Evolutionary conservation across 73 alveolate genomes (phyloP).

Genomic region (Uronychia binucleata): DNA sequence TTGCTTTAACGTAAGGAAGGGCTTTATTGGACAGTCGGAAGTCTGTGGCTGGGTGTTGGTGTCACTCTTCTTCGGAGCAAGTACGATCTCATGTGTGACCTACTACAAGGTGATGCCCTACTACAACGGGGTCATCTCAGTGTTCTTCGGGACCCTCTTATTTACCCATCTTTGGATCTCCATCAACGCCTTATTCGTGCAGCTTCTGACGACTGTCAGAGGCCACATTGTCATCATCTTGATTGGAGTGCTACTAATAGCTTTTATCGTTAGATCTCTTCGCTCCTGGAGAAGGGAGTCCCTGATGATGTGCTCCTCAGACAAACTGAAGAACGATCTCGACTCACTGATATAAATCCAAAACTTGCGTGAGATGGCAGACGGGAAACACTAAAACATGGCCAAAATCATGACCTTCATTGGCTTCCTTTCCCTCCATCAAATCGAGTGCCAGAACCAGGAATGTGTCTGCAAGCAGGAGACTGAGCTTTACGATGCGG

Average conservation of each 20-base stretch:
- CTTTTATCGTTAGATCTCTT: constrained; percentile 11
- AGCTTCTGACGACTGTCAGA: neutral
- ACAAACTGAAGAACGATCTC: constrained; percentile 16
- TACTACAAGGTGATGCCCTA: constrained; percentile 35
- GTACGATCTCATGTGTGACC: neutral
- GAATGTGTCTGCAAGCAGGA: constrained; percentile 24
- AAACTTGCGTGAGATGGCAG: constrained; percentile 8
- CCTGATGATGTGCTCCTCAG: neutral
- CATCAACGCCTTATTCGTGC: constrained; percentile 8
- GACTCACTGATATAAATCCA: constrained; percentile 35
- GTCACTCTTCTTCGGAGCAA: constrained; percentile 5
- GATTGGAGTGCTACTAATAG: constrained; percentile 17
- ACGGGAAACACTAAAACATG: constrained; percentile 12
- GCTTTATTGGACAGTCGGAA: too few relatives aligned
- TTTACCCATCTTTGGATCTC: constrained; percentile 19
- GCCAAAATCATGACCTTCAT: constrained; percentile 13
- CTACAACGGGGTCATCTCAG: constrained; percentile 30
- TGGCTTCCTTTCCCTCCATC: constrained; percentile 30
- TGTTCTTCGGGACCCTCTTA: constrained; percentile 34
- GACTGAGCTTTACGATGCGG: constrained; percentile 30
- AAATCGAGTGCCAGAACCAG: constrained; percentile 35
- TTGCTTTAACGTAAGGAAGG: constrained; percentile 24
- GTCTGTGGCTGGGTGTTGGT: neutral
- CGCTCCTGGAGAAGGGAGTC: constrained; percentile 26
- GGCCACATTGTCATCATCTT: constrained; percentile 36